phyloP scores from a whole-genome alignment of 2,329 filamentous ascomycete species.

The Teratosphaeria pseudoeucalypti region DNA sequence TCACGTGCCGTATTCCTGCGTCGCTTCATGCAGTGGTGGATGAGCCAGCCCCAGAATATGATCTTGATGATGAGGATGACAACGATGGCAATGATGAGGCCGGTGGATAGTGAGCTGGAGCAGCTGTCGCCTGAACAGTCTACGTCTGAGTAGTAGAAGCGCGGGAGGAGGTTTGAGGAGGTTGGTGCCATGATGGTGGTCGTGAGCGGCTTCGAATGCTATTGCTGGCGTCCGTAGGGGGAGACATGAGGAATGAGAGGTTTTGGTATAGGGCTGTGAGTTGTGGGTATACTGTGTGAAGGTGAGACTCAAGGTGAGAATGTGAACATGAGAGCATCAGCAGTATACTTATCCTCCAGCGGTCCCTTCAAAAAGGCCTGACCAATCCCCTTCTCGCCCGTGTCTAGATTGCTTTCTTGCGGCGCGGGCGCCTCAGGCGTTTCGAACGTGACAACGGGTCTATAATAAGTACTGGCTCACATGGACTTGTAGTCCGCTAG shows the following conservation, averaged over 20 bases:
- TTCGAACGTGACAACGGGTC: not conserved
- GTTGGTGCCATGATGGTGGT: not conserved
- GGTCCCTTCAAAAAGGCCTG: not conserved
- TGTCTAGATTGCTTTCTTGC: not conserved
- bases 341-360: not conserved
- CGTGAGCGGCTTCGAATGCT: not conserved
- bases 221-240: not conserved
- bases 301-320: not conserved
- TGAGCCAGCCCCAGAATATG: not conserved
- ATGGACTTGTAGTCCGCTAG: not conserved
- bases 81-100: not conserved
- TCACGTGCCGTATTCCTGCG: not conserved
- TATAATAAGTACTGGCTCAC: not conserved
- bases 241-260: not conserved
- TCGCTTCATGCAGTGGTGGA: not conserved
- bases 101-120: not conserved
- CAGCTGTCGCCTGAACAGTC: not conserved
- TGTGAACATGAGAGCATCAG: not conserved
- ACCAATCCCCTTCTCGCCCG: not conserved
- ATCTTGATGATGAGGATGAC: not conserved
- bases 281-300: not conserved
- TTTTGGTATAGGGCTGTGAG: not conserved
- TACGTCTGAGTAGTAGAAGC: not conserved
- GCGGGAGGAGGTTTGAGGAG: not conserved
- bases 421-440: not conserved